Evolutionary conservation across 306 rosid genomes (phyloP).

Genomic region (Lathyrus oleraceus): DNA sequence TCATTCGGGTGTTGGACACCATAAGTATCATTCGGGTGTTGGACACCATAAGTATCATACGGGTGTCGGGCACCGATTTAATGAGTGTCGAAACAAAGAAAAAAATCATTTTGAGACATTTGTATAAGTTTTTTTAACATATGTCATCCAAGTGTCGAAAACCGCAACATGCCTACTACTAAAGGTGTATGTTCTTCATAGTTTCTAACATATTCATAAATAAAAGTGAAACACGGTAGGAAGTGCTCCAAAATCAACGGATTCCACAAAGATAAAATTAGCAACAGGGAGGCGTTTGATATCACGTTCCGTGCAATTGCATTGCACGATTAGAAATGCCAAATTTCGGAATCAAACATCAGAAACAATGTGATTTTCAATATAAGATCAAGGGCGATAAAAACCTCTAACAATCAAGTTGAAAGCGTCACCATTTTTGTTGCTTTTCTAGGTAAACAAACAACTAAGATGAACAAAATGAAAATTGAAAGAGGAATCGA

Average conservation of each 20-base stretch:
- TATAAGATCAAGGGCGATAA: conserved; percentile 12
- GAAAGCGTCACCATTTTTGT: neutral
- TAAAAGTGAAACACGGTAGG: neutral
- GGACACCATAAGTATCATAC: too few species aligned
- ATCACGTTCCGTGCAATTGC: neutral
- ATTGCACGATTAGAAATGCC: conserved; percentile 22
- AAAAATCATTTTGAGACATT: too few species aligned
- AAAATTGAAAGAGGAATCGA: neutral
- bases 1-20: too few species aligned
- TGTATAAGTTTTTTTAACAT: too few species aligned
- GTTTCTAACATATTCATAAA: conserved; percentile 2
- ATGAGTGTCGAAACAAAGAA: too few species aligned
- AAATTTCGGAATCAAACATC: conserved; percentile 8
- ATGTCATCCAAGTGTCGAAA: too few species aligned
- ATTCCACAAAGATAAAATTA: conserved; percentile 12
- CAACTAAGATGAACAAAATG: neutral
- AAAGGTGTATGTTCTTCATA: too few species aligned
- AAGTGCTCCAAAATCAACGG: conserved; percentile 13
- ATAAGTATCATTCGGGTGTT: too few species aligned
- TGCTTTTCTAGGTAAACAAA: conserved; percentile 26
- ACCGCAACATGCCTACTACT: too few species aligned
- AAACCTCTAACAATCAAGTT: conserved; percentile 25
- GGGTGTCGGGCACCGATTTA: too few species aligned
- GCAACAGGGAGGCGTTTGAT: neutral
- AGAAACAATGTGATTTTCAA: conserved; percentile 22